Evolutionary conservation across 352 stramenopile species (phyloP).

Genomic region (Pythium aristosporum): DNA sequence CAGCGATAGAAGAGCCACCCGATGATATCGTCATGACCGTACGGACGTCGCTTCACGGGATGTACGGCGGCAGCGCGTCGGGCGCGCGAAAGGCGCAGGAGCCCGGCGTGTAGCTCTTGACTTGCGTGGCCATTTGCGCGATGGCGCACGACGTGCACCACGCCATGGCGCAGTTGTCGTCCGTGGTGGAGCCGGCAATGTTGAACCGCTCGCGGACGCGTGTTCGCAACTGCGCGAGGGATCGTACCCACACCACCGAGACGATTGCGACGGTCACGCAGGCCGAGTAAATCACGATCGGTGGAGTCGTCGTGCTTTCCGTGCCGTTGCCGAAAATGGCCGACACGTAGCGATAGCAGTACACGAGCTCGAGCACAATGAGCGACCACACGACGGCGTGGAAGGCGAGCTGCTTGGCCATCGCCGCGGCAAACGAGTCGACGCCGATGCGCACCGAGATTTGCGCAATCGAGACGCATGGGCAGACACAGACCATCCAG

Average conservation of each 20-base stretch:
- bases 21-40: too few species aligned
- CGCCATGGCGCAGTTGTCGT: constrained; percentile 17
- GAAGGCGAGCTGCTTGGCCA: constrained; percentile 26
- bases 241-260: constrained; percentile 10
- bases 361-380: background rate
- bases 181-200: constrained; percentile 13
- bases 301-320: background rate
- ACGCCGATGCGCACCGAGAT: constrained; percentile 41
- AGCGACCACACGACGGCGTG: constrained; percentile 28
- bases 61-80: constrained; percentile 43
- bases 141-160: constrained; percentile 33
- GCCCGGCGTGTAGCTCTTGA: constrained; percentile 41
- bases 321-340: background rate
- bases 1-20: too few species aligned
- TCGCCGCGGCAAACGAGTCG: constrained; percentile 27
- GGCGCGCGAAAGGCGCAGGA: constrained; percentile 37
- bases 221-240: constrained; percentile 4
- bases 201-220: constrained; percentile 14
- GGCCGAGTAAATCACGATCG: constrained; percentile 8
- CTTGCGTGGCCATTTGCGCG: constrained; percentile 55
- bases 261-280: constrained; percentile 2
- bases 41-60: constrained; percentile 1
- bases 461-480: constrained; percentile 52
- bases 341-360: background rate
- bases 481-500: constrained; percentile 44